Evolutionary conservation across 257 asterid genomes (phyloP).

Genomic region (Przewalskia tangutica): DNA sequence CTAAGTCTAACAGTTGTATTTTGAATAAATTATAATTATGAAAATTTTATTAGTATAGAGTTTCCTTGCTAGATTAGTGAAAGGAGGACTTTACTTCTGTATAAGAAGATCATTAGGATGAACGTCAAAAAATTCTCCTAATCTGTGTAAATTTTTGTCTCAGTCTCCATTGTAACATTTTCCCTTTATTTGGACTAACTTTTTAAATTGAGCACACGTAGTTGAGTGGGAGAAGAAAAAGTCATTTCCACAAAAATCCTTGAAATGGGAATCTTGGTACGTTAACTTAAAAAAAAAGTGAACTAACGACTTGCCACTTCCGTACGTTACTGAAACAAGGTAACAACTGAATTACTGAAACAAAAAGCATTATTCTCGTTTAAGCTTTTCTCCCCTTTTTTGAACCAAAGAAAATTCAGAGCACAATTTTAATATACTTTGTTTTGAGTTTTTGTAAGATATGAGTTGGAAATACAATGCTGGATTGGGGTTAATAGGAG

Average conservation of each 20-base stretch:
- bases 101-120: too few relatives aligned
- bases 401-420: background rate
- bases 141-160: too few relatives aligned
- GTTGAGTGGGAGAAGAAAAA: background rate
- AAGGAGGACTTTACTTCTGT: too few relatives aligned
- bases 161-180: too few relatives aligned
- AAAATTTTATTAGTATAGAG: too few relatives aligned
- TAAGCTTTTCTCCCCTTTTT: background rate
- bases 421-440: background rate
- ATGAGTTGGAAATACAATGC: slow-evolving; percentile 68
- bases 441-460: slow-evolving; percentile 10
- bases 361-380: background rate
- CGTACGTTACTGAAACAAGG: background rate
- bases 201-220: background rate
- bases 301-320: background rate
- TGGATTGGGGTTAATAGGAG: slow-evolving; percentile 66
- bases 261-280: background rate
- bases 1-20: too few relatives aligned
- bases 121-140: too few relatives aligned
- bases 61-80: too few relatives aligned
- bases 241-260: background rate
- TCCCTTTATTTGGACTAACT: background rate
- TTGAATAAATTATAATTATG: too few relatives aligned
- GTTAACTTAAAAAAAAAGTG: background rate
- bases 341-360: background rate